Evolutionary conservation across 2,329 filamentous ascomycete species (phyloP), one percentile per base, ranked within the genome.

Genomic region (Talaromyces rugulosus): DNA sequence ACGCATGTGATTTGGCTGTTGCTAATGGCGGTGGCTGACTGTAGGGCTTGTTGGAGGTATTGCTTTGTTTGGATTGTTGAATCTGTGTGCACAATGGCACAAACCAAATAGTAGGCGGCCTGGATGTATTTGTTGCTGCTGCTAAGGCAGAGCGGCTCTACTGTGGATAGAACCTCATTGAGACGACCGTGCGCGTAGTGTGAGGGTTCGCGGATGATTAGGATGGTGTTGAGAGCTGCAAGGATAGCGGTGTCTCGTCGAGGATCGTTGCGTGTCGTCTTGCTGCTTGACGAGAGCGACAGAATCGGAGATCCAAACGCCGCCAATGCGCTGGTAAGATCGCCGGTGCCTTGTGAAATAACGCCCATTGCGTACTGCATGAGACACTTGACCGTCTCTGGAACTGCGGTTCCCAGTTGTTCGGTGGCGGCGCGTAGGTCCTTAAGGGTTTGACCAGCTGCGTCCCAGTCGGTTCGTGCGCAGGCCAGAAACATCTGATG

Each of bases 1-100:
- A 97, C 89, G 55, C 88, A 88, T n/a, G 92, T 83, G 59, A 93
- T 89, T 66, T 96, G 90, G 33, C 86, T 86, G 72, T 96, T 96
- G 60, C 82, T 82, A 8, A 89, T 87, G 7, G 81, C 80, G 66
- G 89, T 88, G 12, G 90, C 88, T 2, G 87, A 85, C 44, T 84
- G 83, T 50, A 96, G 83, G 2, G 92, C 89, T 44, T 83, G 82
- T 64, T 91, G 87, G 59, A 97, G 88, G 69, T 89, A 87, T 47
- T 88, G 85, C 75, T 96, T 97, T 61, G 90, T 88, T 64, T 89
- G 85, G 63, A 91, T 87, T 64, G 95, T 89, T 30, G 89, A 85
- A 81, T 84, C 68, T 77, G 85, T 72, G 80, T 89, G 70, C 5
- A 89, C 83, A 2, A 88, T 86, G 5, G 91, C 89, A 66, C 87